A percentile compares a stretch with the other conserved stretches of the same genome.
These are phyloP conservation scores for Metschnikowia chrysomelidarum DNA, from an alignment of 805 yeast species.

Conservation along the genomic window DNA sequence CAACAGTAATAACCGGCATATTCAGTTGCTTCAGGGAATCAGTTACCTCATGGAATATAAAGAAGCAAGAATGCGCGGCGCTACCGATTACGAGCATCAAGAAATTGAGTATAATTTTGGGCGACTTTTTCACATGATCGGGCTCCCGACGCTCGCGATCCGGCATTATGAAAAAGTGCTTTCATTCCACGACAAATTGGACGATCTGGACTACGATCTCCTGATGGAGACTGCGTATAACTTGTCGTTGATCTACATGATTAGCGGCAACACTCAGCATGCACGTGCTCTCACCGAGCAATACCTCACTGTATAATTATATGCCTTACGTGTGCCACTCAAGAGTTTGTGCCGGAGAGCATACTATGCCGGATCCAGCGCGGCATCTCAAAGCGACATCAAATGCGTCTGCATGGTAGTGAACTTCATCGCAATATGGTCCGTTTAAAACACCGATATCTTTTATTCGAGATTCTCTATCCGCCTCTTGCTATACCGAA, in stretches of 20 bases:
- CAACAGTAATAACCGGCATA: slow-evolving; percentile 78
- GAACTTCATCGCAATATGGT: no score
- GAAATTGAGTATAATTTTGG: slow-evolving; percentile 86
- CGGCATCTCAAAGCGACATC: no score
- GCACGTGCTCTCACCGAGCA: slow-evolving; percentile 65
- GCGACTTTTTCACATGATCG: slow-evolving; percentile 78
- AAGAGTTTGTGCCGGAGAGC: slow-evolving; percentile 9
- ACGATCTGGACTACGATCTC: slow-evolving; percentile 52
- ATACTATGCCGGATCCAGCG: no score
- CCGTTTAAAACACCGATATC: slow-evolving; percentile 79
- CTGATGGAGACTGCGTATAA: slow-evolving; percentile 85
- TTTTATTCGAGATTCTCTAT: slow-evolving; percentile 73
- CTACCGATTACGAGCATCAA: slow-evolving; percentile 53
- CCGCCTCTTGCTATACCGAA: slow-evolving; percentile 42
- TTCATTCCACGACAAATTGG: slow-evolving; percentile 30
- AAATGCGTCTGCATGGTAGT: no score
- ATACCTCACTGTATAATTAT: slow-evolving; percentile 51
- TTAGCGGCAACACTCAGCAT: slow-evolving; percentile 66
- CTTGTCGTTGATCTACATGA: slow-evolving; percentile 67
- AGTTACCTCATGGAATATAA: slow-evolving; percentile 73
- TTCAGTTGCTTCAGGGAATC: slow-evolving; percentile 84
- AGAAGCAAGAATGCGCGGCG: slow-evolving; percentile 43
- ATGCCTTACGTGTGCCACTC: no score
- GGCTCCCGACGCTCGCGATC: slow-evolving; percentile 71
- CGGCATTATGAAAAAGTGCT: slow-evolving; percentile 71